Base-by-base conservation (phyloP, 176 grass and related monocot species). In the Metroxylon sagu region DNA sequence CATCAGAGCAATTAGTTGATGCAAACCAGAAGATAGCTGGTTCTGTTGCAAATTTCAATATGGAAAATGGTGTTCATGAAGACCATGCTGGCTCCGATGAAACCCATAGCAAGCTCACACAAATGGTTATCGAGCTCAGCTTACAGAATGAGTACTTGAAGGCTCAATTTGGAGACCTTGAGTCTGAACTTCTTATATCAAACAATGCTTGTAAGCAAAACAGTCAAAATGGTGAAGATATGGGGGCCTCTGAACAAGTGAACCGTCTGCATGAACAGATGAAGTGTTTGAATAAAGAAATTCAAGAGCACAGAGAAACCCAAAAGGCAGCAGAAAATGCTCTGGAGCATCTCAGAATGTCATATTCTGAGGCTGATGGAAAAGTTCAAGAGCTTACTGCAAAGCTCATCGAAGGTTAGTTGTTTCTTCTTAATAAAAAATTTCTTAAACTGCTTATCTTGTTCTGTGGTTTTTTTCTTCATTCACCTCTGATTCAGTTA, bases 321-420 rank as follows among this genome's bases (percentile, higher is more conserved):
- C 93, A 88, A 68, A 82, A 83, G 69, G 93, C 85, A 7, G 74
- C 78, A 5, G 79, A 98, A 39, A 68, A 64, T 53, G 93, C 88
- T 14, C 66, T 98, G 15, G 93, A 86, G 64, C 88, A 92, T 59
- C 87, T 98, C 48, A 83, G 89, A 64, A 63, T 78, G 49, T 59
- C 81, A 27, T 85, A 88, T 28, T 76, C 78, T 4, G 87, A 98
- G 52, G 93, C 88, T 23, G 93, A 92, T 28, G 76, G 76, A 67
- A 98, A 98, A 76, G 79, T 80, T 55, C 84, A 92, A 67, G 74
- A 77, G 59, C 79, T 92, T 62, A 68, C 88, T 14, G 58, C 74
- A 62, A 98, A 98, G 81, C 84, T 92, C 52, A 53, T 50, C 26
- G 70, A 98, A 80, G 93, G 93, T 98, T 78, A 77, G 84, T 61